A percentile compares a stretch with the other conserved stretches of the same genome.
phyloP scores from a whole-genome alignment of 106 monocot species.

The Dioscorea dumetorum region DNA sequence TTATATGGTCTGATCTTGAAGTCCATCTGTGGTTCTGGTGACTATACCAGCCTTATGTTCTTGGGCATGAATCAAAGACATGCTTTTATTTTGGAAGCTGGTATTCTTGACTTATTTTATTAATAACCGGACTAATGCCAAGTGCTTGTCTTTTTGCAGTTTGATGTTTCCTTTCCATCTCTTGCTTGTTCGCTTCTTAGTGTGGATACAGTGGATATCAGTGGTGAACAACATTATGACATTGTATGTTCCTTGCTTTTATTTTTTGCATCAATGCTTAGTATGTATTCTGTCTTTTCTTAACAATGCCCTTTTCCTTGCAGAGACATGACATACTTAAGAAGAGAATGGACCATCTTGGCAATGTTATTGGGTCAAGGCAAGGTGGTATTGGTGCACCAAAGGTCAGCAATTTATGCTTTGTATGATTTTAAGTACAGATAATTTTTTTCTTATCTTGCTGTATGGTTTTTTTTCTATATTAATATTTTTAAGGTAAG shows the following conservation, averaged over 20 bases:
- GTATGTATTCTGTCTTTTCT: neutral
- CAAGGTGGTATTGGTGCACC: conserved; percentile 86
- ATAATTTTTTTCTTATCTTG: neutral
- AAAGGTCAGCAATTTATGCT: conserved; percentile 42
- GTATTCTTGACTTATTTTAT: neutral
- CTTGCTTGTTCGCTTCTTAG: conserved; percentile 88
- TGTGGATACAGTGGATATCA: conserved; percentile 91
- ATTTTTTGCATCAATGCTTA: too few species aligned
- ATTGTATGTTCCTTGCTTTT: conserved; percentile 45
- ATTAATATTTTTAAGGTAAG: too few species aligned
- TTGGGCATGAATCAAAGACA: too few species aligned
- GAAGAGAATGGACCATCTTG: conserved; percentile 76
- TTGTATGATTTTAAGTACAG: neutral
- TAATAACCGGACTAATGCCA: neutral
- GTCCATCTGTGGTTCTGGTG: too few species aligned
- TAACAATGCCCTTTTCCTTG: conserved; percentile 9
- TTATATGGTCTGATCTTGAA: too few species aligned
- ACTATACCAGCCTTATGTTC: too few species aligned
- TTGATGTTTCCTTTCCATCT: conserved; percentile 88
- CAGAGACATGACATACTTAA: conserved; percentile 95
- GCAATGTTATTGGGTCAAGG: conserved; percentile 71
- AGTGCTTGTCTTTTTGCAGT: conserved; percentile 49
- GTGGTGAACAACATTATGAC: conserved; percentile 97
- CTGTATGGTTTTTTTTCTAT: too few species aligned
- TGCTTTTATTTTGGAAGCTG: too few species aligned